Conservation (phyloP, 352 stramenopile species). For the Aphanomyces cochlioides region DNA sequence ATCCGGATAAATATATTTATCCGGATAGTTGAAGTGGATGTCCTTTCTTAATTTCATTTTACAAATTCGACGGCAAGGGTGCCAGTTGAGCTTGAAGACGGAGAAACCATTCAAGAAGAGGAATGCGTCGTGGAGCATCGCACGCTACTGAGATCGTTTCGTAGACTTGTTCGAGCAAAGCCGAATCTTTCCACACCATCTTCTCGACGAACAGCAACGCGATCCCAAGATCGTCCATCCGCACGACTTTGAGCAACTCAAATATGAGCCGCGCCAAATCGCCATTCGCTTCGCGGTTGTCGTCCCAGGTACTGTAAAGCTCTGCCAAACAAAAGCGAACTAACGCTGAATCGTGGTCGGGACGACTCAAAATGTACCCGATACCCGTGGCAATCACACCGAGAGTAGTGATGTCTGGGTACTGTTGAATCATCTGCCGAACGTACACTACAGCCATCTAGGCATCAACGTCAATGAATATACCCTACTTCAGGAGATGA, state of each 20-base stretch:
- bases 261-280: neutral
- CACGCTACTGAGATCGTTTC: neutral
- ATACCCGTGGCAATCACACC: neutral
- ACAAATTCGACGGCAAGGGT: neutral
- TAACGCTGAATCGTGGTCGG: neutral
- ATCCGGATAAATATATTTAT: neutral
- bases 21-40: neutral
- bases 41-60: constrained; percentile 1
- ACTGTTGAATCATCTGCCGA: neutral
- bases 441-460: constrained; percentile 15
- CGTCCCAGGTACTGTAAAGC: neutral
- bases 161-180: neutral
- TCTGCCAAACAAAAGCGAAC: neutral
- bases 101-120: constrained; percentile 10
- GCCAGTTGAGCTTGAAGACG: neutral
- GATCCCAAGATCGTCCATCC: neutral
- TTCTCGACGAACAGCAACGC: constrained; percentile 9
- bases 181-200: neutral
- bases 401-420: neutral
- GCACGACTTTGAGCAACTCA: constrained; percentile 10
- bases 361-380: neutral
- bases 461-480: neutral
- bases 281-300: neutral
- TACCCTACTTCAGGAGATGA: neutral
- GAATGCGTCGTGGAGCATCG: neutral